Percentiles rank a stretch among this genome's conserved stretches.
These are phyloP conservation scores for Bothriochloa decipiens DNA, from an alignment of 176 grass and related monocot species.

Conservation along the genomic window DNA sequence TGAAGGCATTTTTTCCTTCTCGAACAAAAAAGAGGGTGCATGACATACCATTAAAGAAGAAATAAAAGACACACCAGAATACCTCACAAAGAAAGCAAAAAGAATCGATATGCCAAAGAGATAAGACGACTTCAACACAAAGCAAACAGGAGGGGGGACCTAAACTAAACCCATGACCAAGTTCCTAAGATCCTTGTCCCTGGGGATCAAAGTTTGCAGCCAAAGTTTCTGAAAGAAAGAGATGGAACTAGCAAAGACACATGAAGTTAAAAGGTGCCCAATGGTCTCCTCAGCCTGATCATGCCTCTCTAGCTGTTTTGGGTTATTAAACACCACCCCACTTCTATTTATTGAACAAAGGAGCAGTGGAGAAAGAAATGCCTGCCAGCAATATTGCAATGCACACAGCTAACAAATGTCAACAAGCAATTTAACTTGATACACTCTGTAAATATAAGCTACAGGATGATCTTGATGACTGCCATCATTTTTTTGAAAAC, in stretches of 20 bases:
- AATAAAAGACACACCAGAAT: no score
- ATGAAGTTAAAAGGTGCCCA: not conserved
- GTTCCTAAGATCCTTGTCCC: no score
- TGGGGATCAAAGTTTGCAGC: not conserved
- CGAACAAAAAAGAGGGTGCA: no score
- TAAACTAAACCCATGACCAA: no score
- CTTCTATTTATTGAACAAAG: not conserved
- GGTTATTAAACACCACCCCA: not conserved
- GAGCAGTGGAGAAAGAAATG: not conserved
- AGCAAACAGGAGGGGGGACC: no score
- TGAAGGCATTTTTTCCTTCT: no score
- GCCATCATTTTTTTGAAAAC: not conserved
- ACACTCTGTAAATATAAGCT: not conserved
- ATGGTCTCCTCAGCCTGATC: not conserved
- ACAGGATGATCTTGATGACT: not conserved
- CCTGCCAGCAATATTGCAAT: not conserved
- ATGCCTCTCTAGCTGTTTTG: not conserved
- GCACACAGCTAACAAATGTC: not conserved
- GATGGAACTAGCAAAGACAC: not conserved
- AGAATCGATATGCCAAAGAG: no score
- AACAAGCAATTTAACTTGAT: not conserved
- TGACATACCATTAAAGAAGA: no score
- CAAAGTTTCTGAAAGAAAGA: not conserved
- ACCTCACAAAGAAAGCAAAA: no score
- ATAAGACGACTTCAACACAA: no score